These are phyloP conservation scores for Ichthyophthirius multifiliis DNA, from an alignment of 169 alveolate genomes.

Conservation along the genomic window DNA sequence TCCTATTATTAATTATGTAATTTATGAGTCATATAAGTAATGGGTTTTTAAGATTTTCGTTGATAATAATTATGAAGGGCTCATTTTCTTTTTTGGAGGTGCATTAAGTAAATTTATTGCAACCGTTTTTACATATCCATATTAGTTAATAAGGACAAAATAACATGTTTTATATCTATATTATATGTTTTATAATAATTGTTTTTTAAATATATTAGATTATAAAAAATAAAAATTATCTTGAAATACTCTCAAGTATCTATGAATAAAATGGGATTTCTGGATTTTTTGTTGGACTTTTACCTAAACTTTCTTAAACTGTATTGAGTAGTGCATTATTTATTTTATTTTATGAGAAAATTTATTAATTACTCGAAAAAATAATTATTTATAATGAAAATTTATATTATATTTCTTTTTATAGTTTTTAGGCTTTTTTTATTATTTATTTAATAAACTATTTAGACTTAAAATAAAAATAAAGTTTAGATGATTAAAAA, in stretches of 20 bases:
- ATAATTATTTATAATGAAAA: too few relatives aligned
- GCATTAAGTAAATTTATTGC: conserved; percentile 13
- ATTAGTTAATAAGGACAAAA: background rate
- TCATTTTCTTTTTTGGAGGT: conserved; percentile 7
- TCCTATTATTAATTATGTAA: conserved; percentile 8
- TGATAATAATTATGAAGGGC: background rate
- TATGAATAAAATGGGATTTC: background rate
- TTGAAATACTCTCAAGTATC: background rate
- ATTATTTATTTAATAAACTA: too few relatives aligned
- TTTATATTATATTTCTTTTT: too few relatives aligned
- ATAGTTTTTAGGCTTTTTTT: too few relatives aligned
- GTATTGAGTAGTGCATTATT: background rate
- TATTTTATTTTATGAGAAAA: conserved; percentile 3
- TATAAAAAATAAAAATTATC: background rate
- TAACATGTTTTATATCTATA: background rate
- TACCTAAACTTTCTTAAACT: background rate
- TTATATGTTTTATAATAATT: background rate
- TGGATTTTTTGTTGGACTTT: background rate
- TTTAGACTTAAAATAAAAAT: too few relatives aligned
- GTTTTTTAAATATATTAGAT: background rate
- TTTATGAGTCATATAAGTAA: background rate
- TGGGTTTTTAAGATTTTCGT: background rate
- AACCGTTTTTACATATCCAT: conserved; percentile 12
- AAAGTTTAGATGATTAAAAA: too few relatives aligned
- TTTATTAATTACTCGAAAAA: background rate